A percentile compares a stretch with the other conserved stretches of the same genome.
phyloP scores from a whole-genome alignment of 192 early-diverging fungal species.

The Spinellus fusiger region DNA sequence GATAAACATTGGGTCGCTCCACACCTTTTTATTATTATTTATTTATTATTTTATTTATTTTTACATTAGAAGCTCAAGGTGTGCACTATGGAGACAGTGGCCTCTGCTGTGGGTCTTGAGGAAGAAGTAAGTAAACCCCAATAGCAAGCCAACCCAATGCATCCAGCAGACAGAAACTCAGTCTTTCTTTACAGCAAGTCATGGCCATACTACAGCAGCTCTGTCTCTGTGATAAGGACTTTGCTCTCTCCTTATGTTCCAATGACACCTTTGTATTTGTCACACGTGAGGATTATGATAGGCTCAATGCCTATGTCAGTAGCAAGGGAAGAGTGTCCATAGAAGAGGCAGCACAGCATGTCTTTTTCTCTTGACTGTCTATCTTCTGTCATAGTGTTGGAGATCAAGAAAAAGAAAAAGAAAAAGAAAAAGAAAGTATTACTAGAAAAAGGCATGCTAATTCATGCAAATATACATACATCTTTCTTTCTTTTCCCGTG shows the following conservation, averaged over 20 bases:
- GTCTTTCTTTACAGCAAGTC: not conserved
- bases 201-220: conserved; percentile 9
- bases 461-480: no score
- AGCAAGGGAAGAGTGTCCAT: conserved; percentile 7
- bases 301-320: not conserved
- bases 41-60: not conserved
- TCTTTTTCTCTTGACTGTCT: not conserved
- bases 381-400: no score
- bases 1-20: not conserved
- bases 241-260: conserved; percentile 8
- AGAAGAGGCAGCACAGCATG: conserved; percentile 1
- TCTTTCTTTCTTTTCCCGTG: no score
- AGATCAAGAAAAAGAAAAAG: no score
- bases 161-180: no score
- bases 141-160: no score
- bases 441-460: no score
- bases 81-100: not conserved
- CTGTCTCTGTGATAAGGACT: not conserved
- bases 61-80: not conserved
- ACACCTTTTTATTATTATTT: not conserved
- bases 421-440: no score
- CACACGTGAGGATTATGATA: conserved; percentile 6
- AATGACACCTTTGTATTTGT: conserved; percentile 9
- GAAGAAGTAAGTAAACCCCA: not conserved
- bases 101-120: not conserved